Evolutionary conservation across 805 yeast genomes (phyloP).

Genomic region (Pichia deserticola): DNA sequence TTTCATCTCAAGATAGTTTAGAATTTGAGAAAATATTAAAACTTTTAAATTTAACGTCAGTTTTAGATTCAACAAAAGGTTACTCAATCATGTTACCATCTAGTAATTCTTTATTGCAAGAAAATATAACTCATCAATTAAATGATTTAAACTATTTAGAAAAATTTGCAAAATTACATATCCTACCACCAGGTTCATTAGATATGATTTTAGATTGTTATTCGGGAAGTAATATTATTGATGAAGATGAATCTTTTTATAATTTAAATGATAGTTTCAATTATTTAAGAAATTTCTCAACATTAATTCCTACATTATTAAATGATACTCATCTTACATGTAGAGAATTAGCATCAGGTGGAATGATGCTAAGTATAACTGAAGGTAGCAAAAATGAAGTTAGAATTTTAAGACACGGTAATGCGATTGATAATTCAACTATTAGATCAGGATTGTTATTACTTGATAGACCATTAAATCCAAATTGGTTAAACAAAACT

Average conservation of each 20-base stretch:
- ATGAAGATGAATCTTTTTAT: too few species aligned
- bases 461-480: constrained; percentile 60
- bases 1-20: constrained; percentile 45
- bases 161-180: constrained; percentile 58
- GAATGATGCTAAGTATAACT: constrained; percentile 32
- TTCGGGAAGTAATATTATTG: constrained; percentile 2
- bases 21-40: constrained; percentile 39
- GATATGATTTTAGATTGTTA: constrained; percentile 39
- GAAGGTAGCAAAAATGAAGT: constrained; percentile 53
- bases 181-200: constrained; percentile 54
- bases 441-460: constrained; percentile 46
- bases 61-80: constrained; percentile 32
- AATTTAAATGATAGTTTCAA: too few species aligned
- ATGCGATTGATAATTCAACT: constrained; percentile 27
- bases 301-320: constrained; percentile 34
- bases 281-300: background rate
- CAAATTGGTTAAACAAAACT: constrained; percentile 47
- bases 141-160: constrained; percentile 31
- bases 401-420: constrained; percentile 57
- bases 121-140: constrained; percentile 39
- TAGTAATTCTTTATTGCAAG: constrained; percentile 43
- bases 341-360: constrained; percentile 32
- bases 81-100: constrained; percentile 73
- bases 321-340: constrained; percentile 40
- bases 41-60: constrained; percentile 34